Evolutionary conservation across 306 rosid species (phyloP), one percentile per base, ranked within the genome.

Genomic region (Quercus rubra): DNA sequence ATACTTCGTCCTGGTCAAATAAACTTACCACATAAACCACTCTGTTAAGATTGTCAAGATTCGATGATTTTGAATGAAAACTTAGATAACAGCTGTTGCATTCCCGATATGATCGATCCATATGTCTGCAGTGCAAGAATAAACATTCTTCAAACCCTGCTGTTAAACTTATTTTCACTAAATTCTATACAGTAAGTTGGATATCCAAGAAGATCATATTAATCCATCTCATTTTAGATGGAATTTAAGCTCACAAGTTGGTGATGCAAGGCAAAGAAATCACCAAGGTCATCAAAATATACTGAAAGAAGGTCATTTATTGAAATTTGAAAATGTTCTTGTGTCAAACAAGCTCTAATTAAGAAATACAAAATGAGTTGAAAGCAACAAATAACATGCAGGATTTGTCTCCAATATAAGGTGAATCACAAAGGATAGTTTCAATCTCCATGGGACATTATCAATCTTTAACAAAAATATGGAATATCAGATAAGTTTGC

Each of bases 81-180:
- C 66, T 91, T 90, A 11, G 97, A 88, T 51, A 94, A 89, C 33
- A 92, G 83, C 85, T 90, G 95, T 0, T 97, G 95, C 18, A 94
- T 80, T n/a, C 88, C 89, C 1, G 97, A 90, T 85, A 94, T 90
- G 20, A 94, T 63, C 6, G 82, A 86, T 72, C 99, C 99, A 66
- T 92, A 94, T 15, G 91, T 92, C 97, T 92, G 84, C 90, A 88
- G 79, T 46, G 66, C 77, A 80, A 80, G 43, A 74, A 43, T 27
- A 14, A 71, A 67, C 6, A 35, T 9, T 1, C 35, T 17, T 67
- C 71, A 67, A 33, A 18, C 69, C 35, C 28, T 4, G 33, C 17
- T 61, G 28, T 61, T 25, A 62, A 30, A 30, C 28, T 25, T 62
- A 13, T 5, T 43, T 43, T 11, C 14, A 43, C 51, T 43, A 43